Base-by-base conservation (phyloP, 805 yeast genomes). In the Saturnispora sekii region DNA sequence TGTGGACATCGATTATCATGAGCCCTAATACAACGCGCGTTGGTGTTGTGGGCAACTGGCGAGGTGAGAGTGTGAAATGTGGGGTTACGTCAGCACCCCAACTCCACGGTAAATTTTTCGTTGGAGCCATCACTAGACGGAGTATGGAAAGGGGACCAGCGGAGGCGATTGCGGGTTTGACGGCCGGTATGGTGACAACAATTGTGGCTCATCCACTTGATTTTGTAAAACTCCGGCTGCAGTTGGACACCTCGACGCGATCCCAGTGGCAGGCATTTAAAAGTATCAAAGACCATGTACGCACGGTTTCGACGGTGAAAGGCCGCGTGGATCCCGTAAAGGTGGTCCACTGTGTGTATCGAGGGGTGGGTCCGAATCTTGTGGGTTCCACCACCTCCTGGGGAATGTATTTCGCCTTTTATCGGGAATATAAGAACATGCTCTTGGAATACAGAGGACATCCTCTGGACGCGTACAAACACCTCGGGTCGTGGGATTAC, bases 161-260 rank as follows among this genome's bases (percentile, higher is more conserved):
- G 35, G 93, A 88, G 56, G 41, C 48, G 8, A 11, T 52, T 5
- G 47, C 55, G 5, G 97, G 97, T 0, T 61, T 89, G 5, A 58
- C 77, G 1, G 95, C 96, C 0, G 98, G 98, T 0, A 72, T 80
- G 33, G 61, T 76, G 10, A 81, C 96, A 6, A 89, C 97, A 1
- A 52, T 84, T 2, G 67, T 82, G 1, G 81, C 90, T 29, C 98
- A 93, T 59, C 98, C 98, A 1, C 63, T 93, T 38, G 98, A 93
- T 61, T 68, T 93, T 42, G 64, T 89, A 47, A 93, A 93, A 63
- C 72, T 87, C 7, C 67, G 97, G 45, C 66, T 93, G 36, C 98
- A 93, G 60, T 69, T 89, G 31, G 77, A 71, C 51, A 53, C 61
- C 11, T 52, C 60, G 2, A 57, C 65, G 2, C 53, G 47, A 16